Evolutionary conservation across 2,329 filamentous ascomycete species (phyloP).

Genomic region (Alternaria postmessia): DNA sequence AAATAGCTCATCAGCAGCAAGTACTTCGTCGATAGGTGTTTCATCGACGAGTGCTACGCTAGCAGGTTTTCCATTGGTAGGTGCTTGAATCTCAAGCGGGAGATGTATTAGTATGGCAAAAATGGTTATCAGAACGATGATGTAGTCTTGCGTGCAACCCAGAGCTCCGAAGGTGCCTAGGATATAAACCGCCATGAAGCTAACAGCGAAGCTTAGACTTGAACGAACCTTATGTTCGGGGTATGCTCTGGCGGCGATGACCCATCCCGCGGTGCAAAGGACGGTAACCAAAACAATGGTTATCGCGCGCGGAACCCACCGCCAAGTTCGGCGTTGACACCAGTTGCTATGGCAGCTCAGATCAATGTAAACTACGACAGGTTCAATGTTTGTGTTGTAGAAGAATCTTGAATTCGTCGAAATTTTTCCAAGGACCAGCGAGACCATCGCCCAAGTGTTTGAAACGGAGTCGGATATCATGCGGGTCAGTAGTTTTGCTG

Average conservation of each 20-base stretch:
- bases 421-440: neutral
- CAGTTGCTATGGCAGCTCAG: neutral
- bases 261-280: neutral
- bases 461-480: neutral
- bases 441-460: neutral
- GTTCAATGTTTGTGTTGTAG: neutral
- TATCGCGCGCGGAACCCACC: neutral
- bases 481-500: neutral
- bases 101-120: neutral
- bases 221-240: neutral
- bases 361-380: neutral
- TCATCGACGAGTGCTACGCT: neutral
- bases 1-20: neutral
- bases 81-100: neutral
- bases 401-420: neutral
- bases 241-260: neutral
- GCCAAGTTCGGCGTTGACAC: neutral
- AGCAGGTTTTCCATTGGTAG: neutral
- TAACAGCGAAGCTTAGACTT: neutral
- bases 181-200: neutral
- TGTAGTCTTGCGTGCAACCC: constrained; percentile 2
- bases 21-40: neutral
- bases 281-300: neutral
- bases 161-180: neutral
- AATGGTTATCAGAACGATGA: neutral